A percentile compares a stretch with the other conserved stretches of the same genome.
Conservation (phyloP, 306 rosid genomes). For the Hippophae tibetana region DNA sequence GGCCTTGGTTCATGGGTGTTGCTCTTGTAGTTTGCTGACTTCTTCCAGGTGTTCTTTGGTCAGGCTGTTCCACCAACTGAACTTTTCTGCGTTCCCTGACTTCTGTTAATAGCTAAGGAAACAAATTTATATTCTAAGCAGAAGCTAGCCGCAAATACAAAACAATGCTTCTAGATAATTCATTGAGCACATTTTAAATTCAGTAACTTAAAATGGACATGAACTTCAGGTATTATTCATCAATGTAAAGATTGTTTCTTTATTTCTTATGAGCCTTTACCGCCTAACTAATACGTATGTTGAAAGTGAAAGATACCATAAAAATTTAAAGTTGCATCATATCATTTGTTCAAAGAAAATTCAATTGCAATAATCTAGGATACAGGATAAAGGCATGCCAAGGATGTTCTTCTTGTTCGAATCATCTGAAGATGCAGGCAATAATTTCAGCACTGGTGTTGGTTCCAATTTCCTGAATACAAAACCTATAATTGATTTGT, state of each 20-base stretch:
- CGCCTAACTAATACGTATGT: too few species aligned
- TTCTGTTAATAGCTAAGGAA: slow-evolving; percentile 66
- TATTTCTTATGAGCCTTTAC: too few species aligned
- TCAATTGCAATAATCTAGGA: too few species aligned
- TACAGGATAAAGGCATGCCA: slow-evolving; percentile 46
- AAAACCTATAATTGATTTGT: background rate
- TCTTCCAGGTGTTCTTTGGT: slow-evolving; percentile 56
- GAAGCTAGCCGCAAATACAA: background rate
- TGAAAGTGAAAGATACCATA: too few species aligned
- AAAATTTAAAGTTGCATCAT: too few species aligned
- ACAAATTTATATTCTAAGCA: slow-evolving; percentile 5
- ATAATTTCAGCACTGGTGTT: slow-evolving; percentile 42
- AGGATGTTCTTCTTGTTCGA: slow-evolving; percentile 57
- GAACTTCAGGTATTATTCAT: too few species aligned
- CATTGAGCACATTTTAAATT: too few species aligned
- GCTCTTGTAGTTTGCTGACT: slow-evolving; percentile 50
- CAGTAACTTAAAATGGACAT: too few species aligned
- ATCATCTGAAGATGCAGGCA: slow-evolving; percentile 68
- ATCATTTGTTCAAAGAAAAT: too few species aligned
- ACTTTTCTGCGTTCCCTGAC: slow-evolving; percentile 82
- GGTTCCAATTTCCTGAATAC: slow-evolving; percentile 61
- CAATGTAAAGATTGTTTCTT: too few species aligned
- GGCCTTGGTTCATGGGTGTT: slow-evolving; percentile 49
- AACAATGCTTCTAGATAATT: too few species aligned
- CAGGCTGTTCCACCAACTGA: slow-evolving; percentile 94